Base-by-base conservation (phyloP, 495 filamentous ascomycete species). In the Lasiosphaeria hispida region DNA sequence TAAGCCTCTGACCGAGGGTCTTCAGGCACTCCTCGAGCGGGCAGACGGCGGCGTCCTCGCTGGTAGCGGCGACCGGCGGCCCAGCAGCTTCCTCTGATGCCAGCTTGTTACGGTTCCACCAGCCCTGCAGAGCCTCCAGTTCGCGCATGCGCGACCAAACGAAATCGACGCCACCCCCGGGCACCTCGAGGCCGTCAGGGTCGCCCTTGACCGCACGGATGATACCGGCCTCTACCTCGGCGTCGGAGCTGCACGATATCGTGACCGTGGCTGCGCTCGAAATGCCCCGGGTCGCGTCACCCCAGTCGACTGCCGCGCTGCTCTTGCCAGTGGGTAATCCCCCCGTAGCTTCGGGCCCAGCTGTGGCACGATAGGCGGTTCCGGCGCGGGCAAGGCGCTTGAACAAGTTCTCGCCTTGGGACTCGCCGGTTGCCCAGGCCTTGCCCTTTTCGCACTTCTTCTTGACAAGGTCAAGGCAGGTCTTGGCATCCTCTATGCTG, bases 361-460 rank as follows among this genome's bases (percentile, higher is more conserved):
- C 76, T 38, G 83, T 82, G 18, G 73, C 78, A 49, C 77, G 77
- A 53, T 80, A 77, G 43, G 75, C 65, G 33, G 75, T 74, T 39
- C 77, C 71, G 7, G 80, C 72, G 3, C 92, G 80, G 0, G 75
- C 79, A 5, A 98, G 76, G 2, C 95, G 84, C 61, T 86, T 90
- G 79, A 97, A 97, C 38, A 98, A 86, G 53, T 87, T 88, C 68
- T 98, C 94, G 17, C 82, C 84, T 40, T 81, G 85, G 5, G 81
- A 75, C 18, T 92, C 91, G 49, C 79, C 82, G 0, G 85, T 87
- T 8, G 90, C 94, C 86, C 92, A 98, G 35, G 74, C 72, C 47
- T 85, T 85, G 40, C 95, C 94, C 64, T 88, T 91, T 64, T 97
- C 91, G 68, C 95, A 96, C 70, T 98, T 98, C 69, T 89, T 85